A percentile compares a stretch with the other conserved stretches of the same genome.
phyloP scores from a whole-genome alignment of 1,139 yeast species.

The Pichia sorboxylosa region DNA sequence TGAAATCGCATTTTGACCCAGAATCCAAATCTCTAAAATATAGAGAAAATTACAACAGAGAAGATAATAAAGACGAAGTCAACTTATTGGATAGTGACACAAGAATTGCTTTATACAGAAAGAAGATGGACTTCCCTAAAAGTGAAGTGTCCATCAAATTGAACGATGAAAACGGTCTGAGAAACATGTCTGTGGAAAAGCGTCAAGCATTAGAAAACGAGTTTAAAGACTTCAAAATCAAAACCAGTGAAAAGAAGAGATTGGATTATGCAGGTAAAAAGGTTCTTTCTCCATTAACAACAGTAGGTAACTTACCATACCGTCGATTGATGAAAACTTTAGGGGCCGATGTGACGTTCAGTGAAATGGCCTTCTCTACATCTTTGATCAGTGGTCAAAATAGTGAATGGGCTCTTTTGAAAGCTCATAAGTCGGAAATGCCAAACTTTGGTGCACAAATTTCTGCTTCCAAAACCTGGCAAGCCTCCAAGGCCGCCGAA shows the following conservation, averaged over 20 bases:
- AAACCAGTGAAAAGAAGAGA: slow-evolving; percentile 68
- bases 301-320: slow-evolving; percentile 94
- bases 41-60: slow-evolving; percentile 19
- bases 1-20: slow-evolving; percentile 55
- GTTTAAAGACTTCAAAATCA: slow-evolving; percentile 68
- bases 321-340: slow-evolving; percentile 83
- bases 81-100: slow-evolving; percentile 46
- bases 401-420: slow-evolving; percentile 95
- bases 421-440: slow-evolving; percentile 70
- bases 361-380: slow-evolving; percentile 87
- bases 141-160: slow-evolving; percentile 33
- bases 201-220: slow-evolving; percentile 34
- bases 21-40: slow-evolving; percentile 35
- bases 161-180: slow-evolving; percentile 20
- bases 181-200: slow-evolving; percentile 17
- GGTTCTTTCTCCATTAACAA: slow-evolving; percentile 89
- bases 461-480: slow-evolving; percentile 88
- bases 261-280: slow-evolving; percentile 62
- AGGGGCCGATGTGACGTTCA: slow-evolving; percentile 89
- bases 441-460: slow-evolving; percentile 93
- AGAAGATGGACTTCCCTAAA: slow-evolving; percentile 43
- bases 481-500: slow-evolving; percentile 86
- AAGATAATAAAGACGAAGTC: slow-evolving; percentile 41
- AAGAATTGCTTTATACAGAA: slow-evolving; percentile 52
- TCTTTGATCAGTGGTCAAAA: slow-evolving; percentile 84